Percentiles rank a stretch among this genome's conserved stretches.
phyloP scores from a whole-genome alignment of 2,329 filamentous ascomycete genomes.

The Hypoxylon rubiginosum region DNA sequence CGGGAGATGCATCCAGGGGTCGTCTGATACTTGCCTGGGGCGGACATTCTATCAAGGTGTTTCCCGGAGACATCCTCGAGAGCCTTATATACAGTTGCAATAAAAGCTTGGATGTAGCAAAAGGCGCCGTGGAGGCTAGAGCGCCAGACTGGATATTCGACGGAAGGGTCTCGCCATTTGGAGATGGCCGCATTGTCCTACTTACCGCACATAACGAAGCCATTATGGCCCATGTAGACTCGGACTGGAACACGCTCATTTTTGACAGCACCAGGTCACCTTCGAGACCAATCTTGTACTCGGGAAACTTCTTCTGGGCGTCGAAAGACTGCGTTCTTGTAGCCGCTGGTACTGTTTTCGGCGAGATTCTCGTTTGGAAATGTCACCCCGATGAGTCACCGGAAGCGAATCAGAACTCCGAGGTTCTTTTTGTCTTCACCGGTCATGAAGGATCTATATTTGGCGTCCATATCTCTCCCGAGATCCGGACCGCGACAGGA shows the following conservation, averaged over 20 bases:
- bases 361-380: conserved; percentile 92
- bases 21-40: conserved; percentile 76
- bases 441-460: conserved; percentile 95
- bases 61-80: conserved; percentile 53
- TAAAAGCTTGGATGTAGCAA: conserved; percentile 18
- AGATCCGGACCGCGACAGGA: conserved; percentile 57
- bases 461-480: conserved; percentile 82
- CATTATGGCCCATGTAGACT: conserved; percentile 60
- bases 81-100: conserved; percentile 50
- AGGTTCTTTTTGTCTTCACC: conserved; percentile 67
- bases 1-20: conserved; percentile 35
- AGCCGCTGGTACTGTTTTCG: conserved; percentile 92
- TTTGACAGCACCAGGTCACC: conserved; percentile 70
- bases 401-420: conserved; percentile 45
- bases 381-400: conserved; percentile 60
- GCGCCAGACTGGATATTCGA: conserved; percentile 85
- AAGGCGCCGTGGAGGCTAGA: conserved; percentile 55
- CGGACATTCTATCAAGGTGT: conserved; percentile 68
- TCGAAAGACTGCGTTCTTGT: conserved; percentile 74
- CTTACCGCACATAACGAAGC: conserved; percentile 92
- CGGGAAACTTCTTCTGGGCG: conserved; percentile 79
- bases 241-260: conserved; percentile 47
- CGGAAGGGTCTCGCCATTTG: conserved; percentile 66
- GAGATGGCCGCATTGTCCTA: conserved; percentile 65
- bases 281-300: conserved; percentile 88